A percentile compares a stretch with the other conserved stretches of the same genome.
phyloP scores from a whole-genome alignment of 2,329 filamentous ascomycete species.

The Trichocomaceae sp. region DNA sequence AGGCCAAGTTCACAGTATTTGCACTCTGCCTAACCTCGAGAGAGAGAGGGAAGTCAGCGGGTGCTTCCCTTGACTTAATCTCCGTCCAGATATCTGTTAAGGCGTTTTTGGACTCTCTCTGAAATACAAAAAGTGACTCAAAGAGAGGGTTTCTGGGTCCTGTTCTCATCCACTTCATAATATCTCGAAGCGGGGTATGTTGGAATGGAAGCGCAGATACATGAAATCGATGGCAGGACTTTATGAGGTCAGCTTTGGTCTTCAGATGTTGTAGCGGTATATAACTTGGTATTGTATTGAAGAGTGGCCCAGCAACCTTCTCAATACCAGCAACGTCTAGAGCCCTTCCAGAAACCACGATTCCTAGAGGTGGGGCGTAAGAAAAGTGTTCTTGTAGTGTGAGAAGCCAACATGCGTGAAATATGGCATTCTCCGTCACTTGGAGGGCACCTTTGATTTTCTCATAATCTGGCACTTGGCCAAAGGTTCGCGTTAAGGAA shows the following conservation, averaged over 20 bases:
- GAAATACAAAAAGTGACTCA: conserved; percentile 76
- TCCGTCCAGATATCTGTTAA: conserved; percentile 49
- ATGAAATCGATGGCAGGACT: conserved; percentile 64
- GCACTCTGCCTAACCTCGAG: conserved; percentile 61
- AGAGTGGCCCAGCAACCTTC: conserved; percentile 69
- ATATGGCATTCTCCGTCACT: conserved; percentile 70
- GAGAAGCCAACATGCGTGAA: conserved; percentile 68
- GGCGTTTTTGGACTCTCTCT: conserved; percentile 43
- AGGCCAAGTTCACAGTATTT: conserved; percentile 47
- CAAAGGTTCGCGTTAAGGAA: conserved; percentile 18
- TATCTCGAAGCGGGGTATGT: conserved; percentile 68
- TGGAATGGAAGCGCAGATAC: conserved; percentile 63
- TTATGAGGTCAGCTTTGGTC: conserved; percentile 56
- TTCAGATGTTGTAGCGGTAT: conserved; percentile 39
- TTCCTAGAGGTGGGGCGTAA: conserved; percentile 54
- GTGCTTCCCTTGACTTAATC: conserved; percentile 38
- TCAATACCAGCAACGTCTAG: conserved; percentile 61
- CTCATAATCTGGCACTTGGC: conserved; percentile 44
- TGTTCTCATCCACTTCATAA: conserved; percentile 68
- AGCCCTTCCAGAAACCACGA: conserved; percentile 71
- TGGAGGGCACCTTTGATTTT: conserved; percentile 52
- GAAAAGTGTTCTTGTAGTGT: conserved; percentile 51
- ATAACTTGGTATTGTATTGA: conserved; percentile 79
- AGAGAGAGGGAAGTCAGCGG: conserved; percentile 67
- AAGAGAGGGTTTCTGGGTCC: conserved; percentile 58